Conservation (phyloP, 2,329 filamentous ascomycete species). For the Thielaviopsis ethacetica region DNA sequence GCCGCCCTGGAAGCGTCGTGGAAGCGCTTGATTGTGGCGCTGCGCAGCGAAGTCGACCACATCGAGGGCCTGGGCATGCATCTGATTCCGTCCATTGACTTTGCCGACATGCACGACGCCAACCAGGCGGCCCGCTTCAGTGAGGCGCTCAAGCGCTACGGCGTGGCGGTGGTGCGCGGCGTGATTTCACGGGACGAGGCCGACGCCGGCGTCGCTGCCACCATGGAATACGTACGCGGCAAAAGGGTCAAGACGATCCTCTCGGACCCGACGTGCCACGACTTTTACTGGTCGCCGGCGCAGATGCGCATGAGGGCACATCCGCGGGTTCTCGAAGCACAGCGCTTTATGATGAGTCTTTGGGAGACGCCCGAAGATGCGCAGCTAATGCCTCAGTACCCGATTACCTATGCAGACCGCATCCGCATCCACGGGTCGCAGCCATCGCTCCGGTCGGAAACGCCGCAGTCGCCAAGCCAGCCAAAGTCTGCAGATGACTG, state of each 20-base stretch:
- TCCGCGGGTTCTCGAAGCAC: slow-evolving; percentile 43
- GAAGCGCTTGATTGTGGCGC: slow-evolving; percentile 33
- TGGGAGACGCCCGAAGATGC: slow-evolving; percentile 42
- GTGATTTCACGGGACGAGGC: slow-evolving; percentile 43
- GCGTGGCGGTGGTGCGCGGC: slow-evolving; percentile 48
- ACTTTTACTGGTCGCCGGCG: slow-evolving; percentile 58
- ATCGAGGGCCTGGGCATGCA: slow-evolving; percentile 33
- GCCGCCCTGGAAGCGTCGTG: slow-evolving; percentile 36
- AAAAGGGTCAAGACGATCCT: slow-evolving; percentile 24
- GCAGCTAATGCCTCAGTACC: slow-evolving; percentile 41
- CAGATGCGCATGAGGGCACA: slow-evolving; percentile 53
- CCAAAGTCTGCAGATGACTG: slow-evolving; percentile 18
- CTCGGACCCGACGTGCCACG: slow-evolving; percentile 52
- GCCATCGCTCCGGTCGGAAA: slow-evolving; percentile 19
- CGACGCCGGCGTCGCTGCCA: slow-evolving; percentile 39
- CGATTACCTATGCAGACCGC: slow-evolving; percentile 52
- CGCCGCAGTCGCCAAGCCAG: slow-evolving; percentile 23
- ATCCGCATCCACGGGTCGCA: slow-evolving; percentile 46
- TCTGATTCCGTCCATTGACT: slow-evolving; percentile 40
- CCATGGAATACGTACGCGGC: slow-evolving; percentile 35
- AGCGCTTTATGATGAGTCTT: slow-evolving; percentile 49
- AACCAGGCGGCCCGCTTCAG: slow-evolving; percentile 37
- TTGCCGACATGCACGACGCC: slow-evolving; percentile 29
- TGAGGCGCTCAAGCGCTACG: slow-evolving; percentile 32
- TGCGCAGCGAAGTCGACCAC: slow-evolving; percentile 34